phyloP scores from a whole-genome alignment of 2,329 filamentous ascomycete genomes.

The Cryphonectria naterciae region DNA sequence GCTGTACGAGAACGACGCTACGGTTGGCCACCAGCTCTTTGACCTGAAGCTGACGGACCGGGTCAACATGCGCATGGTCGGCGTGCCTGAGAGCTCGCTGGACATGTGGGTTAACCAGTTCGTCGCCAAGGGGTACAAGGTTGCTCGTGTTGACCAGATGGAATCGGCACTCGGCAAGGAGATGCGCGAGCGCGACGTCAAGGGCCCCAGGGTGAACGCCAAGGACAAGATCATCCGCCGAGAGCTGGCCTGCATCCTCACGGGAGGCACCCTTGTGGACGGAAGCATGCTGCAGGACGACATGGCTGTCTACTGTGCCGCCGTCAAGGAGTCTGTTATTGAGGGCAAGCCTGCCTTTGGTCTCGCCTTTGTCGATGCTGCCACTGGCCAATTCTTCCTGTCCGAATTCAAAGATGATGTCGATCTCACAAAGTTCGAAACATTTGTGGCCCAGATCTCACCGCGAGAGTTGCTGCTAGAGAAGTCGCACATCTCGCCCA shows the following conservation, averaged over 20 bases:
- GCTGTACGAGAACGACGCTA: slow-evolving; percentile 96
- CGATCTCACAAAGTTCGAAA: slow-evolving; percentile 96
- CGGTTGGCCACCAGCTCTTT: slow-evolving; percentile 93
- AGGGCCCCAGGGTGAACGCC: slow-evolving; percentile 63
- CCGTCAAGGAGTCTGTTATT: slow-evolving; percentile 81
- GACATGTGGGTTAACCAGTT: slow-evolving; percentile 98
- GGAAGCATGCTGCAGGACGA: slow-evolving; percentile 97
- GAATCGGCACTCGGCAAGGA: slow-evolving; percentile 95
- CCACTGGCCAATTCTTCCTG: slow-evolving; percentile 93
- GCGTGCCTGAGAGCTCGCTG: slow-evolving; percentile 93
- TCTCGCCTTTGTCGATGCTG: slow-evolving; percentile 91
- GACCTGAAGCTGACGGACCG: slow-evolving; percentile 97
- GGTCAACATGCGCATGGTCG: slow-evolving; percentile 99
- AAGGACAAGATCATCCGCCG: slow-evolving; percentile 92
- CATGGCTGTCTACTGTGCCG: slow-evolving; percentile 94
- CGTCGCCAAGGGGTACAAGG: slow-evolving; percentile 96
- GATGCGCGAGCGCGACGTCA: slow-evolving; percentile 88
- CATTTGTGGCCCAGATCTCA: slow-evolving; percentile 87
- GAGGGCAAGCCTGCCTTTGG: slow-evolving; percentile 84
- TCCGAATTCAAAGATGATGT: slow-evolving; percentile 89
- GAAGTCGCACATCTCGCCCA: slow-evolving; percentile 84
- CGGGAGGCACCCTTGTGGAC: slow-evolving; percentile 90
- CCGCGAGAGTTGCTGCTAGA: slow-evolving; percentile 89
- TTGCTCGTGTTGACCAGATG: slow-evolving; percentile 94
- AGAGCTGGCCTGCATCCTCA: slow-evolving; percentile 89